A percentile compares a stretch with the other conserved stretches of the same genome.
phyloP scores from a whole-genome alignment of 2,329 filamentous ascomycete genomes.

The Fusarium burgessii region DNA sequence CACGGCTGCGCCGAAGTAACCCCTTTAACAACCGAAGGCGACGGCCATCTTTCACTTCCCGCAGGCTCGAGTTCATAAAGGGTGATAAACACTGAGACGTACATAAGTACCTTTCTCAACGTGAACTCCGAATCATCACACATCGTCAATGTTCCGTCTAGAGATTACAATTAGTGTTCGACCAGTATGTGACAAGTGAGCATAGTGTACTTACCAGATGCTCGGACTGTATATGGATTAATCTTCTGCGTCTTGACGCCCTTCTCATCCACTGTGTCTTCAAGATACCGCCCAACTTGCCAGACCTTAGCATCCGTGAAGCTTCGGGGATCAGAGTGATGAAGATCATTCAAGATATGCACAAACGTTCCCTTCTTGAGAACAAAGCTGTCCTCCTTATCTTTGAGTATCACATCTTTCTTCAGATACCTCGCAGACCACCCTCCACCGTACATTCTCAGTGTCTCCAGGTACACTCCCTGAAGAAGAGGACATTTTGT shows the following conservation, averaged over 20 bases:
- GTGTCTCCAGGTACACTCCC: slow-evolving; percentile 55
- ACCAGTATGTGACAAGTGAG: too few relatives aligned
- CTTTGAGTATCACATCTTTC: slow-evolving; percentile 51
- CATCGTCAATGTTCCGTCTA: slow-evolving; percentile 51
- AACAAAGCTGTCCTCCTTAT: slow-evolving; percentile 45
- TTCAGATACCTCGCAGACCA: slow-evolving; percentile 50
- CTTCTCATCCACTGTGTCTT: slow-evolving; percentile 42
- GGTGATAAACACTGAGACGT: slow-evolving; percentile 51
- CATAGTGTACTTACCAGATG: slow-evolving; percentile 48
- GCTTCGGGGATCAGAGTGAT: slow-evolving; percentile 51
- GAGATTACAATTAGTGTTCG: slow-evolving; percentile 20
- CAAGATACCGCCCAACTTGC: slow-evolving; percentile 51
- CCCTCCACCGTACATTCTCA: slow-evolving; percentile 54
- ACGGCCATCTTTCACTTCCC: slow-evolving; percentile 45
- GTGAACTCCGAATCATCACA: slow-evolving; percentile 51
- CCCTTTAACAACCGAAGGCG: slow-evolving; percentile 43
- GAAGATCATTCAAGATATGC: slow-evolving; percentile 51
- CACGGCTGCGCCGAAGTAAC: slow-evolving; percentile 46
- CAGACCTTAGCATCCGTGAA: slow-evolving; percentile 53
- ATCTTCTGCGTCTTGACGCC: slow-evolving; percentile 38
- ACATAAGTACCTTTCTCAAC: slow-evolving; percentile 51
- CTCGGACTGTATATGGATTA: slow-evolving; percentile 47
- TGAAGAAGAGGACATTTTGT: slow-evolving; percentile 54
- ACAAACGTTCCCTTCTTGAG: slow-evolving; percentile 53
- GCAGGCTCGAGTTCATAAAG: slow-evolving; percentile 54